Evolutionary conservation across 768 basidiomycete genomes (phyloP), one percentile per base, ranked within the genome.

Genomic region (Russula sp.): DNA sequence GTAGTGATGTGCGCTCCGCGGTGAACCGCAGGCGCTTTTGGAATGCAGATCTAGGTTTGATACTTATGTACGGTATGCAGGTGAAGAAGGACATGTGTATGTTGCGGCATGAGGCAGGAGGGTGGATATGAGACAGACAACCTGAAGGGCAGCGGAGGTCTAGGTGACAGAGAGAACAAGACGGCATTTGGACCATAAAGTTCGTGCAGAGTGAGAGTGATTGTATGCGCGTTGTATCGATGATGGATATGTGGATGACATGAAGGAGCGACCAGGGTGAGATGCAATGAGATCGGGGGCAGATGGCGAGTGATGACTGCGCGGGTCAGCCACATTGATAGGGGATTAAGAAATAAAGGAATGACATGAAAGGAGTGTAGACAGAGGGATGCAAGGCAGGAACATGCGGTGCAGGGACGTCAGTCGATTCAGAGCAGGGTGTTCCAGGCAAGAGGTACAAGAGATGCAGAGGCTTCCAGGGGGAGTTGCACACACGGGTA

Each of bases 1-100:
- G 22, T 63, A 63, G 62, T 63, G 62, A 49, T 63, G 62, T 63
- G 62, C 62, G 62, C 62, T 49, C 47, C n/a, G 52, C 51, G 14
- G 58, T 22, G 20, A 38, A 34, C 18, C 18, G 39, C 62, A 29
- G 57, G 39, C 62, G 57, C 62, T 63, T 62, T 63, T 53, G 62
- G 38, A 53, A 38, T 63, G 61, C 57, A 49, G 47, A 49, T 63
- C 57, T 59, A 63, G 53, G 56, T 6, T 47, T 54, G 34, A 47
- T 63, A 38, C 51, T 63, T 63, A 59, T 63, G 62, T 58, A 59
- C 52, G 57, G 57, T 47, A 59, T 63, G 57, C 62, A 55, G 57
- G 52, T 63, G 32, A 59, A 46, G 32, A 59, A 46, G 51, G 39
- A 55, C 18, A 53, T 59, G 51, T 59, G 58, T 49, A 54, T 59